These are phyloP conservation scores for Pistacia integerrima DNA, from an alignment of 345 rosid genomes.

Conservation along the genomic window DNA sequence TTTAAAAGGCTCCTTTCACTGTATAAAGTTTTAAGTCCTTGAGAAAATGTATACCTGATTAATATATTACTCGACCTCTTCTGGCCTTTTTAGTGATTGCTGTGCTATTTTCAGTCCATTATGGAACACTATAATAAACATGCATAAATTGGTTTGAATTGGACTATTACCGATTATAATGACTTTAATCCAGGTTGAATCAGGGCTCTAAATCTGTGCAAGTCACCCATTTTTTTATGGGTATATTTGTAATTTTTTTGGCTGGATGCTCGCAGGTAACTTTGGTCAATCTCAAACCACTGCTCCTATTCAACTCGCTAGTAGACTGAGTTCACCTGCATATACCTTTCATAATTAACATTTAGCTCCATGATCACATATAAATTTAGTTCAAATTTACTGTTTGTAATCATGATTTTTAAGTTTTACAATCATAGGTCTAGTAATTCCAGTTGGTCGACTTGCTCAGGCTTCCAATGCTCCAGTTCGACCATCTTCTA, in stretches of 20 bases:
- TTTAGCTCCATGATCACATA: not conserved
- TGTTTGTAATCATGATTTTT: not conserved
- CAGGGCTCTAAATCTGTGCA: not conserved
- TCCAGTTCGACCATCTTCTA: not conserved
- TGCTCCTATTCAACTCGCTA: not conserved
- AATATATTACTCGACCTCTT: not conserved
- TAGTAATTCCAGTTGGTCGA: not conserved
- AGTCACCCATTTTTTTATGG: not conserved
- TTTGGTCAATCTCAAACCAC: not conserved
- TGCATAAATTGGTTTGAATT: not conserved
- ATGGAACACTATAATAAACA: not conserved
- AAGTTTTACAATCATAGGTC: not conserved
- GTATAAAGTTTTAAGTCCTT: not conserved
- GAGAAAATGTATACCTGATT: not conserved
- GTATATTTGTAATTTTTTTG: not conserved
- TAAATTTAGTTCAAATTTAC: not conserved
- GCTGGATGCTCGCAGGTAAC: not conserved
- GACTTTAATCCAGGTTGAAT: not conserved
- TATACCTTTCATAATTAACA: not conserved
- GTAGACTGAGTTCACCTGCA: not conserved
- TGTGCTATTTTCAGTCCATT: not conserved
- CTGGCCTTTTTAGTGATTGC: not conserved
- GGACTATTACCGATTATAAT: not conserved
- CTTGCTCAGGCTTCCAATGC: not conserved
- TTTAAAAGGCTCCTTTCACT: not conserved